These are phyloP conservation scores for Aquilaria yunnanensis DNA, from an alignment of 345 rosid species.

Conservation along the genomic window DNA sequence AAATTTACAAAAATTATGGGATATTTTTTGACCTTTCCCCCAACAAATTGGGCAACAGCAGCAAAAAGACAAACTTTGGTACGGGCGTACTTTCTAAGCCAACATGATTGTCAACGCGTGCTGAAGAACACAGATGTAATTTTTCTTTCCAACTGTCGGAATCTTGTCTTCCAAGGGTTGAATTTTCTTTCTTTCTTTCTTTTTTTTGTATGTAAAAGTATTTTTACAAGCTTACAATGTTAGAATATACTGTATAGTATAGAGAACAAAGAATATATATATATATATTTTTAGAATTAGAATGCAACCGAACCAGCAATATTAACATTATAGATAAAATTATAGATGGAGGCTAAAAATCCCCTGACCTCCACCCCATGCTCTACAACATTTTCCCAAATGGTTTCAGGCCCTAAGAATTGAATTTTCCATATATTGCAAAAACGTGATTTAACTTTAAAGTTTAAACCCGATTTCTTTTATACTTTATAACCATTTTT, in stretches of 20 bases:
- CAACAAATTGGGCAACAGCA: not conserved
- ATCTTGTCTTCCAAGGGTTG: slow-evolving; percentile 1
- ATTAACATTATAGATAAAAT: not conserved
- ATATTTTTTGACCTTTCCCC: not conserved
- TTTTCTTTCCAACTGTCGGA: slow-evolving; percentile 1
- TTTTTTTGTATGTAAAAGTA: not conserved
- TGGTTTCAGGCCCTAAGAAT: too few species aligned
- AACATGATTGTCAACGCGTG: not conserved
- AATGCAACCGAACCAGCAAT: not conserved
- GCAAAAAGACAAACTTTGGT: not conserved
- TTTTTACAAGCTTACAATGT: not conserved
- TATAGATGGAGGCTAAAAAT: not conserved
- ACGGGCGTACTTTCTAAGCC: not conserved
- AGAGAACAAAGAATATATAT: not conserved
- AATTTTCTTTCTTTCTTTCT: not conserved
- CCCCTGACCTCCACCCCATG: too few species aligned
- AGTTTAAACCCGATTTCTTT: too few species aligned
- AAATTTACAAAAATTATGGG: not conserved
- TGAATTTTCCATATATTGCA: too few species aligned
- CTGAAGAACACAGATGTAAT: not conserved
- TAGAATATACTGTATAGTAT: not conserved
- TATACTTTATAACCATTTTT: too few species aligned
- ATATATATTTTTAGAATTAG: not conserved
- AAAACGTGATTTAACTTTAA: too few species aligned
- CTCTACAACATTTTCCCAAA: too few species aligned